Conservation (phyloP, 306 rosid genomes). For the Lathyrus aphaca region DNA sequence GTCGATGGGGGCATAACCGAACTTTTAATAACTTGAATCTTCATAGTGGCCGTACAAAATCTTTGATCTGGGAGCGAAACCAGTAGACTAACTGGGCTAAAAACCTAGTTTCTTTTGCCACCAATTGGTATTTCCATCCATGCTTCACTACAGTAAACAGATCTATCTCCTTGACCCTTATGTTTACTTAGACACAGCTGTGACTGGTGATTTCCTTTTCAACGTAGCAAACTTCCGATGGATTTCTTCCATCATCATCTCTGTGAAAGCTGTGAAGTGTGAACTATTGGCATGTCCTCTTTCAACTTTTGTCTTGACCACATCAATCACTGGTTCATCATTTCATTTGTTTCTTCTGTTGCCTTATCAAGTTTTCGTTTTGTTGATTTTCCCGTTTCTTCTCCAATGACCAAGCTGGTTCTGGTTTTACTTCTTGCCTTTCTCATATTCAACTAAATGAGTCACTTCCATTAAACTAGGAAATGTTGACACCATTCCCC, state of each 20-base stretch:
- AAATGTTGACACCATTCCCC: neutral
- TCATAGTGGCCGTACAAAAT: neutral
- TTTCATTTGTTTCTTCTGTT: neutral
- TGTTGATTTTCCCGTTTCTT: neutral
- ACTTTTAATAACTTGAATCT: constrained; percentile 1
- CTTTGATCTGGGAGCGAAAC: neutral
- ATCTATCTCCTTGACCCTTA: neutral
- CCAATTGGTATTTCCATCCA: neutral
- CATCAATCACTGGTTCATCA: neutral
- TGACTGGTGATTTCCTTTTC: too few relatives aligned
- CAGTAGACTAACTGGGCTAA: neutral
- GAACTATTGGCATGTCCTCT: too few relatives aligned
- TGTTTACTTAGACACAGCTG: too few relatives aligned
- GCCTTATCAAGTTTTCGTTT: neutral
- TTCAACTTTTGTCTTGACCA: neutral
- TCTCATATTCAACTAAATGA: neutral
- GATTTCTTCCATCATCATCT: too few relatives aligned
- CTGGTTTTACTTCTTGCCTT: neutral
- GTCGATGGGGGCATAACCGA: neutral
- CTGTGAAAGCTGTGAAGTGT: too few relatives aligned
- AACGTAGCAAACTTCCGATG: too few relatives aligned
- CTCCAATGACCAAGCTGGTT: constrained; percentile 1
- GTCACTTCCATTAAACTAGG: constrained; percentile 1
- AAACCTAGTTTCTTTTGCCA: neutral
- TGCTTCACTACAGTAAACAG: neutral